phyloP scores from a whole-genome alignment of 1,139 yeast genomes.

The Hansenula anomala region DNA sequence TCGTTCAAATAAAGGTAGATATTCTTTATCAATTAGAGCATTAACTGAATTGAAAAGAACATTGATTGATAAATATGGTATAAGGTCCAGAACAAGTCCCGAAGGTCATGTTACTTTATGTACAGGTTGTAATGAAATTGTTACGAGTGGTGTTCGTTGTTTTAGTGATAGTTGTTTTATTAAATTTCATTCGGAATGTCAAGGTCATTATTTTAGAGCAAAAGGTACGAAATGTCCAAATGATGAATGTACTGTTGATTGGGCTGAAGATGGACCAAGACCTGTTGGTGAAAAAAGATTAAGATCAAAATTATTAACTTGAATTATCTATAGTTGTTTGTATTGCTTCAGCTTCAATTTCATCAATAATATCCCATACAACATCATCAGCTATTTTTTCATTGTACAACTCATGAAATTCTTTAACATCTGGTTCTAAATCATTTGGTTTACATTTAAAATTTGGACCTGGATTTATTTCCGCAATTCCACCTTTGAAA shows the following conservation, averaged over 20 bases:
- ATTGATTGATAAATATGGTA: conserved; percentile 40
- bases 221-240: conserved; percentile 25
- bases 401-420: conserved; percentile 58
- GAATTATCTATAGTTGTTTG: conserved; percentile 9
- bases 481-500: conserved; percentile 73
- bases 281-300: conserved; percentile 9
- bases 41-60: conserved; percentile 44
- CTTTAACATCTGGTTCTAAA: conserved; percentile 31
- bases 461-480: conserved; percentile 66
- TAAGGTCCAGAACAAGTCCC: conserved; percentile 10
- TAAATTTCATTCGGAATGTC: conserved; percentile 48
- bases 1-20: conserved; percentile 18
- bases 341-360: conserved; percentile 59
- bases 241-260: conserved; percentile 15
- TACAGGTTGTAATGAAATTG: conserved; percentile 49
- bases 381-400: conserved; percentile 78
- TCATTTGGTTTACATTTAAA: conserved; percentile 42
- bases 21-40: conserved; percentile 34
- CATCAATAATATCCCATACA: conserved; percentile 81
- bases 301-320: background rate
- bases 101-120: conserved; percentile 44
- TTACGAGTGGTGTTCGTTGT: conserved; percentile 49
- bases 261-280: conserved; percentile 7
- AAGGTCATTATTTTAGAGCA: conserved; percentile 30
- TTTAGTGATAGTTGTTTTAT: conserved; percentile 29